Evolutionary conservation across 78 protist species (phyloP).

Genomic region (Reticulomyxa filosa): DNA sequence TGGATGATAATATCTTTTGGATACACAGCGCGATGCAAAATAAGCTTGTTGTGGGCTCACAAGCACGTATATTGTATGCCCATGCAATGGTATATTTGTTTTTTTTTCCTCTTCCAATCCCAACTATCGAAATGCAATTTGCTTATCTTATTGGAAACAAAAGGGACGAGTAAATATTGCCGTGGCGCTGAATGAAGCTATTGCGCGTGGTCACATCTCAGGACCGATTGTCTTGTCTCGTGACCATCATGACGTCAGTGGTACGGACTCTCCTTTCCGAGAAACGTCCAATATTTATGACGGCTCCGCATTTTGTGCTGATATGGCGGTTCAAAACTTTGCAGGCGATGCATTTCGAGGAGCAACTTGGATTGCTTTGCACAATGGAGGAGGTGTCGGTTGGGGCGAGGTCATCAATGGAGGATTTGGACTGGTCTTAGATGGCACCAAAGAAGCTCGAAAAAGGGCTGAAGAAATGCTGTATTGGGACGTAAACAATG

Average conservation of each 20-base stretch:
- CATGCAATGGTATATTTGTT: constrained; percentile 9
- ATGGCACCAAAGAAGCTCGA: constrained; percentile 45
- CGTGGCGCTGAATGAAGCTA: constrained; percentile 53
- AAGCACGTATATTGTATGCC: constrained; percentile 6
- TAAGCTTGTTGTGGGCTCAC: constrained; percentile 6
- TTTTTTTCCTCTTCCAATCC: background rate
- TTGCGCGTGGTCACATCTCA: constrained; percentile 21
- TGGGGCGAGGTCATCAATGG: constrained; percentile 77
- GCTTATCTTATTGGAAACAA: background rate
- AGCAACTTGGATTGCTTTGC: background rate
- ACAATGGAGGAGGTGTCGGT: background rate
- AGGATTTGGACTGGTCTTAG: constrained; percentile 75
- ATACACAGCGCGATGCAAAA: constrained; percentile 30
- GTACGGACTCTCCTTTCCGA: constrained; percentile 67
- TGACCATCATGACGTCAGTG: constrained; percentile 76
- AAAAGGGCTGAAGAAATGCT: constrained; percentile 45
- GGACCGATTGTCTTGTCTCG: constrained; percentile 46
- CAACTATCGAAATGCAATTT: background rate
- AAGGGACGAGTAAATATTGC: constrained; percentile 55
- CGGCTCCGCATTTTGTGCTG: constrained; percentile 54
- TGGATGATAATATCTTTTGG: constrained; percentile 59
- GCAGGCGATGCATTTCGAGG: no score
- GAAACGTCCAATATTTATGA: constrained; percentile 63
- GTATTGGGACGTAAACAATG: constrained; percentile 74
- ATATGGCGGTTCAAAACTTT: constrained; percentile 62